Conservation (phyloP, 208 protist species). For the Entamoeba dispar region DNA sequence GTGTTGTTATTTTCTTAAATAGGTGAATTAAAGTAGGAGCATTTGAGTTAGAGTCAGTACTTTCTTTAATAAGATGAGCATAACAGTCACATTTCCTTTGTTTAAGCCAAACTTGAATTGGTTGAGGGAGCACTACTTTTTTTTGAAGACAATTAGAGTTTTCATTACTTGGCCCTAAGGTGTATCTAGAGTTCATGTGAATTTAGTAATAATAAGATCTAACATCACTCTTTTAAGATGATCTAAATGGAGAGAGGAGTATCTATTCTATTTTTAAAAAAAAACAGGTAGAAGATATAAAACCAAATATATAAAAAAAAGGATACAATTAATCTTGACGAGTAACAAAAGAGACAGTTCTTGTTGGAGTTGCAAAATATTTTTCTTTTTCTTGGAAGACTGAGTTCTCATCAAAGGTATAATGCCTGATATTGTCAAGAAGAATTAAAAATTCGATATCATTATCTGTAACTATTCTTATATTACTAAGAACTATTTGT, state of each 20-base stretch:
- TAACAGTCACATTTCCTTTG: neutral
- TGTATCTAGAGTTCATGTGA: no score
- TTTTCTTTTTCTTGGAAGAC: neutral
- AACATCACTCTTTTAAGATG: no score
- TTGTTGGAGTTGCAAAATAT: neutral
- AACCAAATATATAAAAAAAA: no score
- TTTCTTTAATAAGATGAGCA: neutral
- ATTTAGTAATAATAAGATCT: no score
- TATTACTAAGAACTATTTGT: neutral
- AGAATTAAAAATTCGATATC: neutral
- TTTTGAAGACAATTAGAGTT: no score
- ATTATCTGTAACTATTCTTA: neutral
- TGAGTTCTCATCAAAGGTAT: neutral
- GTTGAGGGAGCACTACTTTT: neutral
- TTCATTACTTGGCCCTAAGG: no score
- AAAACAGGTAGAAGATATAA: no score
- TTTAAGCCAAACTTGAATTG: neutral
- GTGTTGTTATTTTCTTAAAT: neutral
- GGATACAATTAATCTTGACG: neutral
- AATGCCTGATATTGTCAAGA: neutral
- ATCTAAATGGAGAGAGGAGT: no score
- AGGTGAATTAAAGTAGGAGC: neutral
- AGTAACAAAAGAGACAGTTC: neutral
- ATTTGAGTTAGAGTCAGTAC: neutral
- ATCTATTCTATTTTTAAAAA: no score